Evolutionary conservation across 495 filamentous ascomycete species (phyloP).

Genomic region (Neurospora discreta): DNA sequence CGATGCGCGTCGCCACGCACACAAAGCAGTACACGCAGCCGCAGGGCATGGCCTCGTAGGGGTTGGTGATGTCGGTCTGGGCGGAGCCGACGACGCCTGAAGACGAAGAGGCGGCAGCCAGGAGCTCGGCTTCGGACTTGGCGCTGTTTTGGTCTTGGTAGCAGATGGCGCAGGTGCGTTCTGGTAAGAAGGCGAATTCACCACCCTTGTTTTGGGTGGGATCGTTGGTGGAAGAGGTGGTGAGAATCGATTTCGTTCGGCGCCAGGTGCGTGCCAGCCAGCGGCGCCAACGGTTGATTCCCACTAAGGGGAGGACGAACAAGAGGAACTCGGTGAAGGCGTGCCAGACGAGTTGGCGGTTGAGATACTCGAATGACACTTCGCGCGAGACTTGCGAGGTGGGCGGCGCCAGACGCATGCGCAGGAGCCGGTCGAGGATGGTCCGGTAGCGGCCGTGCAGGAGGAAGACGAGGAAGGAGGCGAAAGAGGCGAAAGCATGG

Average conservation of each 20-base stretch:
- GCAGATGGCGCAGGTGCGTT: constrained; percentile 95
- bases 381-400: constrained; percentile 75
- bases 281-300: constrained; percentile 82
- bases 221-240: constrained; percentile 21
- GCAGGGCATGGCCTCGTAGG: constrained; percentile 85
- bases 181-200: constrained; percentile 75
- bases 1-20: constrained; percentile 83
- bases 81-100: constrained; percentile 76
- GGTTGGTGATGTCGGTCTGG: constrained; percentile 91
- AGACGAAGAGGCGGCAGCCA: constrained; percentile 50
- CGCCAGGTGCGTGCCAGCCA: constrained; percentile 80
- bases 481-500: constrained; percentile 69
- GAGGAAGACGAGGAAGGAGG: constrained; percentile 82
- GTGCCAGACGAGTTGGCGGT: constrained; percentile 96
- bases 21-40: constrained; percentile 94
- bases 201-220: constrained; percentile 46
- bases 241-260: constrained; percentile 55
- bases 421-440: constrained; percentile 72
- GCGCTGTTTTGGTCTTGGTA: constrained; percentile 82
- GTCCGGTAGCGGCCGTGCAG: constrained; percentile 86
- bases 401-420: constrained; percentile 74
- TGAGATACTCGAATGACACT: constrained; percentile 95
- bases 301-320: constrained; percentile 87
- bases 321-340: constrained; percentile 97
- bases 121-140: constrained; percentile 54